phyloP scores from a whole-genome alignment of 257 asterid species.

The Verbascum thapsus region DNA sequence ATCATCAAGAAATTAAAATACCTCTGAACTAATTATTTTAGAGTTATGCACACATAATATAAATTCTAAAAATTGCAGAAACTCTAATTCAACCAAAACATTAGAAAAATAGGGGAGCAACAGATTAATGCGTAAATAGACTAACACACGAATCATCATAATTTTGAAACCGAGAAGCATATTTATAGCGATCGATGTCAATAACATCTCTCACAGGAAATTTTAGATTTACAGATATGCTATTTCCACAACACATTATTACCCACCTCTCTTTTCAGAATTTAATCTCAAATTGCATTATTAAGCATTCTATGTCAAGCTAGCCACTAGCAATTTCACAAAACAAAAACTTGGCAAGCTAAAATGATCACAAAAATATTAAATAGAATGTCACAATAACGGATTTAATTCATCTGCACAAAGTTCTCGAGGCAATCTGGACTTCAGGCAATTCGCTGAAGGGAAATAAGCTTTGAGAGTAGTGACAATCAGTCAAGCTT shows the following conservation, averaged over 20 bases:
- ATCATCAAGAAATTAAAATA: no score
- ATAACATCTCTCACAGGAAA: slow-evolving; percentile 11
- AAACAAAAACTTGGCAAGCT: slow-evolving; percentile 30
- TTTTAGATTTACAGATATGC: slow-evolving; percentile 1
- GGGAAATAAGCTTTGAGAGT: slow-evolving; percentile 10
- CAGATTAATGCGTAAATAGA: slow-evolving; percentile 28
- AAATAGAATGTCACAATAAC: slow-evolving; percentile 26
- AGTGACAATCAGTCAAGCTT: slow-evolving; percentile 66
- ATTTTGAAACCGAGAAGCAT: no score
- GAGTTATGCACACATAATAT: no score
- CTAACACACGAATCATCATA: no score
- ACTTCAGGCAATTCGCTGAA: slow-evolving; percentile 32
- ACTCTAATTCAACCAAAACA: no score
- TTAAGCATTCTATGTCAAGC: slow-evolving; percentile 27
- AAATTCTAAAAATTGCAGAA: slow-evolving; percentile 5
- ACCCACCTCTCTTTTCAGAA: slow-evolving; percentile 7
- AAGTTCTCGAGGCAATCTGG: slow-evolving; percentile 31
- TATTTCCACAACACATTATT: slow-evolving; percentile 24
- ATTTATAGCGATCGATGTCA: neutral
- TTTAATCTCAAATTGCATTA: slow-evolving; percentile 19
- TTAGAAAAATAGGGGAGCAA: slow-evolving; percentile 15
- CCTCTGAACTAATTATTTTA: no score
- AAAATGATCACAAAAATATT: slow-evolving; percentile 29
- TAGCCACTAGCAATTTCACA: slow-evolving; percentile 28
- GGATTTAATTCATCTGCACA: slow-evolving; percentile 26